Base-by-base conservation (phyloP, 768 basidiomycete genomes). In the Stropharia rugosoannulata region DNA sequence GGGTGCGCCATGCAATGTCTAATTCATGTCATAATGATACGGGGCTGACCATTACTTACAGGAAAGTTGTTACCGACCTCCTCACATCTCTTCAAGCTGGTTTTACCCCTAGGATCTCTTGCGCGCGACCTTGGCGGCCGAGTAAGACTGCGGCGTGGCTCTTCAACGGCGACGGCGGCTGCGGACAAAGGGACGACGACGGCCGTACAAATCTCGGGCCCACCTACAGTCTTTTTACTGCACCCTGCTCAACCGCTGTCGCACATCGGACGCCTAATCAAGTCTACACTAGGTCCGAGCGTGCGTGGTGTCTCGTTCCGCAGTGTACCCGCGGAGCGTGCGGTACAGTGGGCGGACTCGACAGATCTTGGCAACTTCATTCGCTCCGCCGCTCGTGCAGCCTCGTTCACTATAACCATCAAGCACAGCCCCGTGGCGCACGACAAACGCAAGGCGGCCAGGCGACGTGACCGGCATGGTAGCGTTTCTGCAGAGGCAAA, bases 221-320 rank as follows among this genome's bases (percentile, higher is more conserved):
- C 70, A 43, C 74, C 84, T 65, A 62, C 80, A 60, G 82, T 87
- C 4, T 80, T 87, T 57, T 79, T 89, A 5, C 74, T 89, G 0
- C 87, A 88, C 57, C 86, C 86, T 4, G 80, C 83, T 0, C 87
- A 89, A 60, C 87, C 86, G 0, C 77, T 89, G 5, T 84, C 83
- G 1, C 86, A 90, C 63, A 74, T 85, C 45, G 74, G 78, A 47
- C 72, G 80, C 11, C 78, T 87, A 39, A 85, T 89, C 22, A 67
- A 75, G 4, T 75, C 80, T 6, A 74, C 75, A 12, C 62, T 82
- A 39, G 57, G 70, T 5, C 71, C 73, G 10, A 62, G 66, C 5
- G 66, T 68, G 0, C 71, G 71, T 0, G 64, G 68, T 1, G 69
- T 84, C 18, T 77, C 80, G 25, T 83, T 82, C 64, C 73, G 74